phyloP scores from a whole-genome alignment of 2,329 filamentous ascomycete species.

The Colletotrichum sp. region DNA sequence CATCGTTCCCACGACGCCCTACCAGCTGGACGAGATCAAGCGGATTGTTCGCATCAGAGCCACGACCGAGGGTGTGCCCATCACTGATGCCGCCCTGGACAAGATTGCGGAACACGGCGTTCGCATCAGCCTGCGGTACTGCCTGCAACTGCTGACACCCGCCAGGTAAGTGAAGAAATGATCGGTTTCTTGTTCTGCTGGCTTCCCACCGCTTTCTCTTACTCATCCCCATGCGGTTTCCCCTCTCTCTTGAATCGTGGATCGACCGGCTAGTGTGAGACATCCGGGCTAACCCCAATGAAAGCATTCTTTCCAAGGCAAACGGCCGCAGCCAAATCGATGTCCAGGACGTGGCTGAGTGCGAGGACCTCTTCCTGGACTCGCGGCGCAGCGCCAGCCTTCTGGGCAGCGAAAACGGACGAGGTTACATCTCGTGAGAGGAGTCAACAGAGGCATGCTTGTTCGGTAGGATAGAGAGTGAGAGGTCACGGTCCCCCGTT shows the following conservation, averaged over 20 bases:
- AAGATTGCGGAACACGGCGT: constrained; percentile 88
- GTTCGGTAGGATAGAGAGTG: neutral
- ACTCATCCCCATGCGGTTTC: neutral
- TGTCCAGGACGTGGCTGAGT: constrained; percentile 78
- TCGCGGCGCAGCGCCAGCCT: constrained; percentile 78
- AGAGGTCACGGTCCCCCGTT: neutral
- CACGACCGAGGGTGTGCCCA: constrained; percentile 78
- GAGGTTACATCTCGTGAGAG: constrained; percentile 67
- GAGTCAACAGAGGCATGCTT: neutral
- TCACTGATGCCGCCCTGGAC: constrained; percentile 83
- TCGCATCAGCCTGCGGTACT: constrained; percentile 89
- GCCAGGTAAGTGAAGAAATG: constrained; percentile 63
- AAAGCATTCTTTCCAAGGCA: constrained; percentile 85
- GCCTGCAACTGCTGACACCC: constrained; percentile 87
- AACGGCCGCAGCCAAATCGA: constrained; percentile 80
- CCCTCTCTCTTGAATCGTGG: constrained; percentile 4
- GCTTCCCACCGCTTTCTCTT: neutral
- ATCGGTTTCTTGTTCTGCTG: neutral
- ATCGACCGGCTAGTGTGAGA: constrained; percentile 29
- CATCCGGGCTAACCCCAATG: constrained; percentile 34
- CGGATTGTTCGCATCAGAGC: constrained; percentile 87
- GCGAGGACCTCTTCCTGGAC: constrained; percentile 84
- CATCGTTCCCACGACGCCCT: constrained; percentile 93
- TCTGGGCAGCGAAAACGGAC: constrained; percentile 66
- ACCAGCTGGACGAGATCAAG: constrained; percentile 88